Evolutionary conservation across 345 rosid species (phyloP).

Genomic region (Citrus reticulata): DNA sequence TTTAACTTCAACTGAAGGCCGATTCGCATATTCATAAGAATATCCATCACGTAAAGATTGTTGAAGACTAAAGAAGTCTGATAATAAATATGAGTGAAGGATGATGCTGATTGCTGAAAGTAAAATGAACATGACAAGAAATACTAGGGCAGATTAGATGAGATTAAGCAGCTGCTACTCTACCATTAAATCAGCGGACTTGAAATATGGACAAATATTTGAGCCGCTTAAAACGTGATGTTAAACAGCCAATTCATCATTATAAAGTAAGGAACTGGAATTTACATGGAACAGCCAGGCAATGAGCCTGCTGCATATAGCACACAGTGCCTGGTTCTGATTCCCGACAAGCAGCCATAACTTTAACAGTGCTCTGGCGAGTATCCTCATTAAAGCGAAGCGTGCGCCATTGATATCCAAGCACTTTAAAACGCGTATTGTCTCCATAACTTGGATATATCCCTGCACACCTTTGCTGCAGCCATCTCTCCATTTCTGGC

Average conservation of each 20-base stretch:
- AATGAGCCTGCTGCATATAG: conserved; percentile 79
- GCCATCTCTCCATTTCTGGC: conserved; percentile 78
- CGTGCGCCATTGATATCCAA: conserved; percentile 89
- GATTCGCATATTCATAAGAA: not conserved
- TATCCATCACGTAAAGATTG: not conserved
- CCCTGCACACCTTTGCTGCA: conserved; percentile 53
- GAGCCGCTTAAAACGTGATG: not conserved
- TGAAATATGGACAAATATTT: not conserved
- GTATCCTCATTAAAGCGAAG: conserved; percentile 79
- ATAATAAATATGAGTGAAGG: not conserved
- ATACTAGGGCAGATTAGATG: not conserved
- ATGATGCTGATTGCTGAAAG: not conserved
- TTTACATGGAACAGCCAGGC: conserved; percentile 88
- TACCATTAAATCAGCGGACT: not conserved
- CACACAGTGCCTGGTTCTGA: conserved; percentile 46
- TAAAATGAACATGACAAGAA: not conserved
- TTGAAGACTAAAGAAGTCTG: not conserved
- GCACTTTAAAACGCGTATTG: conserved; percentile 40
- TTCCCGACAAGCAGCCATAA: conserved; percentile 64
- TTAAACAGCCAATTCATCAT: not conserved
- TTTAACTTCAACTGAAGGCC: not conserved
- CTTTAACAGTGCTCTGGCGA: conserved; percentile 84
- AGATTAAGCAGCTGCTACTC: not conserved
- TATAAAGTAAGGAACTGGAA: not conserved
- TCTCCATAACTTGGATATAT: conserved; percentile 26